Conservation (phyloP, 345 rosid species). For the Erucastrum elatum region DNA sequence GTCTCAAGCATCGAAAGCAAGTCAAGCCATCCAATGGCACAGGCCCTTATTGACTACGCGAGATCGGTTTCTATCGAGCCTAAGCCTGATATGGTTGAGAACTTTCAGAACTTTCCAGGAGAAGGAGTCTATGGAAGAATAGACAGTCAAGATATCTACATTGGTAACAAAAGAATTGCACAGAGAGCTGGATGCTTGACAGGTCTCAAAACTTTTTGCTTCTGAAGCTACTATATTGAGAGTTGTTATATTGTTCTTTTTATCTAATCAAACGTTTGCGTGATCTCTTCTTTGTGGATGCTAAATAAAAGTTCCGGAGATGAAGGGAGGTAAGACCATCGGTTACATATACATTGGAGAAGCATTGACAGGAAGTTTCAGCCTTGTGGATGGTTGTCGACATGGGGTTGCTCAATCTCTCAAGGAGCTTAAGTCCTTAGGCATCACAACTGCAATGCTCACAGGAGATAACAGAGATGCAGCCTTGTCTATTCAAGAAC, state of each 20-base stretch:
- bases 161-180: conserved; percentile 73
- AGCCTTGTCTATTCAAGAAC: conserved; percentile 65
- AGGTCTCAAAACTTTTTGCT: conserved; percentile 40
- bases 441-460: conserved; percentile 68
- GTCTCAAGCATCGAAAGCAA: conserved; percentile 88
- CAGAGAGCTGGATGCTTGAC: conserved; percentile 58
- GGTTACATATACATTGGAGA: conserved; percentile 61
- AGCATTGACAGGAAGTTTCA: conserved; percentile 51
- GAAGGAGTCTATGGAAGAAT: conserved; percentile 83
- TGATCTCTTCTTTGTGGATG: conserved; percentile 1
- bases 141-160: conserved; percentile 60
- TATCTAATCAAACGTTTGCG: conserved; percentile 13
- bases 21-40: conserved; percentile 94
- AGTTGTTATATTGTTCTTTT: neutral
- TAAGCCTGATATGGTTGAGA: conserved; percentile 58
- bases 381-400: conserved; percentile 70
- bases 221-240: neutral
- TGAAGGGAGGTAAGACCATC: conserved; percentile 50
- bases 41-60: conserved; percentile 62
- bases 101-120: conserved; percentile 75
- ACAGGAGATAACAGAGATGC: conserved; percentile 74
- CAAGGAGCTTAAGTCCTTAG: conserved; percentile 49
- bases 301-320: conserved; percentile 42
- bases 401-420: conserved; percentile 68
- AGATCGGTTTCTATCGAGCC: conserved; percentile 58